Evolutionary conservation across 23 red algal species (phyloP), one percentile per base, ranked within the genome.

Genomic region (Agarophyton chilense): DNA sequence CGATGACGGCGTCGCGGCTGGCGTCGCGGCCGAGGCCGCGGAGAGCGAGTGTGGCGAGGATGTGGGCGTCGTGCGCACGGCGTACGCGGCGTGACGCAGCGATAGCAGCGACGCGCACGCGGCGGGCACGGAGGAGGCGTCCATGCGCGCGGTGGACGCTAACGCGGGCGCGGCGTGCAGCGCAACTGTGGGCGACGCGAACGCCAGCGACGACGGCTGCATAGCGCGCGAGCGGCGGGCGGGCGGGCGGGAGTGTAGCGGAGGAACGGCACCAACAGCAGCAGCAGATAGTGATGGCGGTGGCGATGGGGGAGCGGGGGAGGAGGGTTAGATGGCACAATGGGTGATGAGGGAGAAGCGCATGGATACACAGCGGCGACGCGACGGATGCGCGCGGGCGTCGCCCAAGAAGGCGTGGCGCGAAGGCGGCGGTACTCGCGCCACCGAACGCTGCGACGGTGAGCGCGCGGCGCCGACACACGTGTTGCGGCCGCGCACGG

Each of bases 401-500:
- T 19, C 56, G 56, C 56, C 56, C 56, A 61, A 61, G 56, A 72
- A 72, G 65, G 35, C 21, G 19, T 34, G 39, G 35, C 65, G 65
- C 56, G 56, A n/a, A n/a, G n/a, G 11, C 56, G 65, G 40, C 65
- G 65, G 65, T 72, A 72, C 40, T 10, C 65, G 65, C 36, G 65
- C 65, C 36, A 40, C 6, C 36, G 19, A 34, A 10, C n/a, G n/a
- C 31, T 21, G 34, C 36, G 35, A 34, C 65, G 35, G n/a, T 19
- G 34, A 44, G 35, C 65, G 36, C 29, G 34, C 36, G 19, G 56
- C 8, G 35, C 6, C 33, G 7, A 40, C 65, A 72, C 65, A 72
- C 65, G 65, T 72, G 65, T 72, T 72, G 65, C 17, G 65, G 65
- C 35, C 65, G 65, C 65, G 65, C 65, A 72, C 65, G 65, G 40